Base-by-base conservation (phyloP, 176 grass and related monocot species). In the Dendrocalamus sinicus region DNA sequence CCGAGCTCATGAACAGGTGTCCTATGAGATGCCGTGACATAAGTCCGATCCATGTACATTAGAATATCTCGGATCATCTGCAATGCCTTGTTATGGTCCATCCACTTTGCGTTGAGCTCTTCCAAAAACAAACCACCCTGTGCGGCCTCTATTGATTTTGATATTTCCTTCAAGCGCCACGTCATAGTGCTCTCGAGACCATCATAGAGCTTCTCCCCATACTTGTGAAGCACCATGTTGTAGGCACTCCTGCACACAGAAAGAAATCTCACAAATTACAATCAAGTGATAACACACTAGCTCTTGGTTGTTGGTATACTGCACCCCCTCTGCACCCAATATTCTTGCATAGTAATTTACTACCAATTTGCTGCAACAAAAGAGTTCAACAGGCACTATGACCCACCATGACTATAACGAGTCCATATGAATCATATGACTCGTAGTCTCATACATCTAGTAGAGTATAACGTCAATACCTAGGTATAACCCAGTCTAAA, bases 201-300 rank as follows among this genome's bases (percentile, higher is more conserved):
- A 1, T 86, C 78, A 59, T 97, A 97, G 28, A 97, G 87, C 84
- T 93, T 97, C 83, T 95, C 95, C 0, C 95, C 93, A 16, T 95
- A 97, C 79, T 95, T 97, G 91, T 97, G 95, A 80, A 97, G 92
- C 72, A 97, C 95, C 95, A 97, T 95, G 72, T 97, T 97, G 92
- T 97, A 97, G 54, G 95, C 95, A 86, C 79, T 97, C 95, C 95
- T 97, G 91, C 52, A 86, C 8, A 74, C 43, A 39, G 7, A 41
- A 78, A 79, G 8, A 35, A 77, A 58, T 11, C 3, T 30, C 11
- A 1, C 12, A 44, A 52, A 59, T 92, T 39, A 89, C 28, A 80
- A 74, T 80, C 70, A 63, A 17, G 76, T 35, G 3, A 44, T 14
- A 69, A 11, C 32, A n/a, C 22, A 28, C 12, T 68, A 58, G 53